Conservation (phyloP, 306 rosid genomes). For the Geum urbanum region DNA sequence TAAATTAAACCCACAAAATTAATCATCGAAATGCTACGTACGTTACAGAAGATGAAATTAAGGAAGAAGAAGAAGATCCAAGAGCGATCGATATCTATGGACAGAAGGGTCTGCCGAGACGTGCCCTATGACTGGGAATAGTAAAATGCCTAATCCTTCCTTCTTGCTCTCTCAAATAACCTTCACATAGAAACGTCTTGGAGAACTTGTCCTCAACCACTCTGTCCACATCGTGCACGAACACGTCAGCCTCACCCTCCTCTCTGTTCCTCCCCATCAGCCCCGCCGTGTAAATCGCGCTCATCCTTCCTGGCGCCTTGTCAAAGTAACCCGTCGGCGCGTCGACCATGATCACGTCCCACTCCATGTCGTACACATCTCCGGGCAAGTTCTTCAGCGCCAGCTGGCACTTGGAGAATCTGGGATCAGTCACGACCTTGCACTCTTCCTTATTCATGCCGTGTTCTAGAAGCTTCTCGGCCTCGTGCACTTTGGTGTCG, state of each 20-base stretch:
- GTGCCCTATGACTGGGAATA: constrained; percentile 71
- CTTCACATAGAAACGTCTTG: constrained; percentile 62
- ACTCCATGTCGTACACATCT: constrained; percentile 64
- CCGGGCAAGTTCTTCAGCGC: constrained; percentile 63
- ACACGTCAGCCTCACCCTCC: constrained; percentile 74
- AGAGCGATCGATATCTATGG: constrained; percentile 30
- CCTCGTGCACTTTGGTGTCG: constrained; percentile 66
- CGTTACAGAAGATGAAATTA: neutral
- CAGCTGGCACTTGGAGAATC: constrained; percentile 59
- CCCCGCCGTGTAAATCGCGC: constrained; percentile 86
- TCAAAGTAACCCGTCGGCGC: constrained; percentile 83
- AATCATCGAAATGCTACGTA: neutral
- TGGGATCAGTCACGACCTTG: constrained; percentile 55
- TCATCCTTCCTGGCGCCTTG: constrained; percentile 88
- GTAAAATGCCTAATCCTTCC: constrained; percentile 79
- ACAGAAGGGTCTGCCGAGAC: constrained; percentile 60
- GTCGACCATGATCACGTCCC: constrained; percentile 97
- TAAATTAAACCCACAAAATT: neutral
- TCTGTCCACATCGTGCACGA: constrained; percentile 90
- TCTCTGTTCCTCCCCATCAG: constrained; percentile 78
- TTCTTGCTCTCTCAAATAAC: constrained; percentile 67
- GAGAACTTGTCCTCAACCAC: constrained; percentile 75
- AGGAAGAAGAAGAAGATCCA: neutral
- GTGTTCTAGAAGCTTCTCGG: constrained; percentile 46
- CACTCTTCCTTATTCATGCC: constrained; percentile 49